Conservation (phyloP, 106 monocot genomes). For the Platanthera zijinensis region DNA sequence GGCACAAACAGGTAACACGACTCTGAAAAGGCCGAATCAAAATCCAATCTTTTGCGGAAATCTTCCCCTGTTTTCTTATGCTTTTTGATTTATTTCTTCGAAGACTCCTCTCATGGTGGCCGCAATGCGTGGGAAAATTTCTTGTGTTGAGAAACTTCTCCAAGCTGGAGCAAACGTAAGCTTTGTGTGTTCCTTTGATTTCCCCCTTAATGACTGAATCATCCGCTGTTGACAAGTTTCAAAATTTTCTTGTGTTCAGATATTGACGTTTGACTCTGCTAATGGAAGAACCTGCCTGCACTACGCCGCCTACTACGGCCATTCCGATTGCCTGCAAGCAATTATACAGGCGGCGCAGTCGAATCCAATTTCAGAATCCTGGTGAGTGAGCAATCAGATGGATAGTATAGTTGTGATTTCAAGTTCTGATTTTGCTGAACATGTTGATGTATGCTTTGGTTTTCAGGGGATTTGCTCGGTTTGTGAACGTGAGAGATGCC, state of each 20-base stretch:
- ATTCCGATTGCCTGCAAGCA: constrained; percentile 67
- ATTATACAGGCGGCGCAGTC: constrained; percentile 64
- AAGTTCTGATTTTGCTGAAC: not conserved
- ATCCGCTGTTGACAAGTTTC: constrained; percentile 3
- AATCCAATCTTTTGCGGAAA: not conserved
- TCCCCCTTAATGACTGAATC: not conserved
- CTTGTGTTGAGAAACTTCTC: constrained; percentile 72
- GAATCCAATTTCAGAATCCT: constrained; percentile 58
- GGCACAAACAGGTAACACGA: constrained; percentile 62
- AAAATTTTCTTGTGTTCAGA: constrained; percentile 26
- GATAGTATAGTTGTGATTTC: not conserved
- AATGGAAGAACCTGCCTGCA: constrained; percentile 85
- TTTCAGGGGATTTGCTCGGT: constrained; percentile 86
- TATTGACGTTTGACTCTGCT: constrained; percentile 86
- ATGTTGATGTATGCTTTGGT: not conserved
- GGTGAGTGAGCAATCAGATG: constrained; percentile 24
- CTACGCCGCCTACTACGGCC: constrained; percentile 83
- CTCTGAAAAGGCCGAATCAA: not conserved
- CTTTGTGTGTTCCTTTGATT: not conserved
- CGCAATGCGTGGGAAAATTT: constrained; percentile 85
- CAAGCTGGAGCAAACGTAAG: constrained; percentile 76
- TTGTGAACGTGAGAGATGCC: constrained; percentile 84
- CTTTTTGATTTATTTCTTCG: not conserved
- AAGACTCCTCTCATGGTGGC: constrained; percentile 95
- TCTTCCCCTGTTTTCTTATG: no score